Evolutionary conservation across 2,329 filamentous ascomycete genomes (phyloP), one percentile per base, ranked within the genome.

Genomic region (Fusarium nematophilum): DNA sequence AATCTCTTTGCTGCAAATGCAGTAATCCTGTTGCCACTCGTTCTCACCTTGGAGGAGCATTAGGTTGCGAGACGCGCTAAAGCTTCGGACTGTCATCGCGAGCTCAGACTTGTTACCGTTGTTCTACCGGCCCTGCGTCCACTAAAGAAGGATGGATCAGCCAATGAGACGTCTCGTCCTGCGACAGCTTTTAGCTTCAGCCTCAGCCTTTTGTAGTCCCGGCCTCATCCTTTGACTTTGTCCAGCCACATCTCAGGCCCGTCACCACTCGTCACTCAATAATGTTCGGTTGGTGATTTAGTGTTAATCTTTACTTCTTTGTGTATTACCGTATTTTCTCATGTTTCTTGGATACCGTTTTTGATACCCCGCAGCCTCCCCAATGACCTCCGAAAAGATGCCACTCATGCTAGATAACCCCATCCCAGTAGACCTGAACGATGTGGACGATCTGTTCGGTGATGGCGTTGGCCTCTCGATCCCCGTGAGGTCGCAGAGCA

Each of bases 361-460:
- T 57, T 65, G 50, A 67, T 62, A 58, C 51, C 55, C 64, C 9
- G 30, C 33, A 37, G 14, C 44, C 48, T n/a, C 31, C 48, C 44
- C 53, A 36, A 77, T 78, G 75, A 70, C 73, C 47, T 68, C 72
- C 51, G 69, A 73, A 63, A 75, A 75, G 64, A 80, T 81, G 76
- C 78, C 79, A 33, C 73, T 81, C 59, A 75, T 78, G 59, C 65
- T 78, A 59, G 74, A 76, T 34, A 72, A 71, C 52, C 18, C 76
- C 31, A 81, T 86, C 73, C 78, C 80, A 30, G 79, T 80, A 49
- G 76, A 80, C 51, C 76, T 86, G 64, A 79, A 88, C 65, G 85
- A 87, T 64, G 87, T 90, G 34, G 87, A 90, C 69, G 90, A 93
- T 71, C 81, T 93, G 27, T 93, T 93, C 72, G 90, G 88, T 30